A percentile compares a stretch with the other conserved stretches of the same genome.
Conservation (phyloP, 306 rosid genomes). For the Citrullus mucosospermus region DNA sequence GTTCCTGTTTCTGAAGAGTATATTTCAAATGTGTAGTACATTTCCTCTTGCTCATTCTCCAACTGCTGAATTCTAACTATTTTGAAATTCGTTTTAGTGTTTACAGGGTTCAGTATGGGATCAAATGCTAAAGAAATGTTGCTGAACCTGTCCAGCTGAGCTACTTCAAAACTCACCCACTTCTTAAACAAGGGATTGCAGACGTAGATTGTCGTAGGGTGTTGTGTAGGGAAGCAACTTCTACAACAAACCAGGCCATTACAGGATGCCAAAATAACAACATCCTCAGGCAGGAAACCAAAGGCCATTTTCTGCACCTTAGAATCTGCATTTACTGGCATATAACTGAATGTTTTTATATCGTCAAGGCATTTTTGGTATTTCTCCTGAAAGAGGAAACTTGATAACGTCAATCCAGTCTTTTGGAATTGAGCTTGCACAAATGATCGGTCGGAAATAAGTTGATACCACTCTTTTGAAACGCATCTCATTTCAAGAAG, state of each 20-base stretch:
- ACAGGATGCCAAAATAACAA: constrained; percentile 34
- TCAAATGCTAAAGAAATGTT: constrained; percentile 32
- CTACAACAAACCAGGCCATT: constrained; percentile 49
- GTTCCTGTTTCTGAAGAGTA: constrained; percentile 27
- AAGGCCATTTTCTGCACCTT: constrained; percentile 14
- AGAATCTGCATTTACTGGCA: constrained; percentile 11
- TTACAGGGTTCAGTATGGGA: constrained; percentile 9
- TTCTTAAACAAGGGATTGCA: constrained; percentile 46
- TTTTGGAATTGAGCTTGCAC: constrained; percentile 24
- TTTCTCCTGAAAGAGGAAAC: constrained; percentile 42
- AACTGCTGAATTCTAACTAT: constrained; percentile 22
- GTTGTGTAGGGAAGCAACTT: constrained; percentile 22
- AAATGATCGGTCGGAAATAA: constrained; percentile 31
- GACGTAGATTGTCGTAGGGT: constrained; percentile 26
- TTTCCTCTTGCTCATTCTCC: constrained; percentile 8
- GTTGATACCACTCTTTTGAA: constrained; percentile 25
- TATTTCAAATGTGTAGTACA: constrained; percentile 24
- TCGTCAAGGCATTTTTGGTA: constrained; percentile 21
- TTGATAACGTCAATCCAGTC: constrained; percentile 9
- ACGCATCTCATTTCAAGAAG: constrained; percentile 28
- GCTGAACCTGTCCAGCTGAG: neutral
- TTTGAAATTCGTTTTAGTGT: constrained; percentile 19
- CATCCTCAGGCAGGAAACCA: constrained; percentile 40
- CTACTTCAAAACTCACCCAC: constrained; percentile 20
- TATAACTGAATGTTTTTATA: constrained; percentile 20